These are phyloP conservation scores for Aspergillus amoenus DNA, from an alignment of 2,329 filamentous ascomycete species.

Conservation along the genomic window DNA sequence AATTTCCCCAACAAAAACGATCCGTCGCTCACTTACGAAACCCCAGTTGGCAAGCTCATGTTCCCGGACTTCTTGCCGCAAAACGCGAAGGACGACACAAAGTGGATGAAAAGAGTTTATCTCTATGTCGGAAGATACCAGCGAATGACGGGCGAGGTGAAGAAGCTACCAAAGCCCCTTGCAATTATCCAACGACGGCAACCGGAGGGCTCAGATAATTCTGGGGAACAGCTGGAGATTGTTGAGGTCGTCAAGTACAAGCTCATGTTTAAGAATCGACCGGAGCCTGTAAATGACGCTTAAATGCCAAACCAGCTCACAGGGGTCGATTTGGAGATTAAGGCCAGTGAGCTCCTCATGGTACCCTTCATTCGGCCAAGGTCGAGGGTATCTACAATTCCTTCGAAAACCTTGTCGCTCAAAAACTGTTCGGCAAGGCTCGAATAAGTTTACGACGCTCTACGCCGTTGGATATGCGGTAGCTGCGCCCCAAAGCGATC, in stretches of 20 bases:
- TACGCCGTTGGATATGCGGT: no score
- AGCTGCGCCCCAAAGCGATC: no score
- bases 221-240: constrained; percentile 63
- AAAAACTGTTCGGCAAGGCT: no score
- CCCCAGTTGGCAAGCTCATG: constrained; percentile 68
- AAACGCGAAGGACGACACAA: constrained; percentile 52
- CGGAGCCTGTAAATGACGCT: constrained; percentile 71
- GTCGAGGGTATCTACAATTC: neutral
- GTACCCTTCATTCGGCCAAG: neutral
- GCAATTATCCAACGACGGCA: constrained; percentile 69
- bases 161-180: constrained; percentile 75
- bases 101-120: constrained; percentile 89
- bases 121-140: constrained; percentile 88
- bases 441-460: no score
- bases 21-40: constrained; percentile 34
- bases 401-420: neutral
- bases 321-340: neutral
- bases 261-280: constrained; percentile 77
- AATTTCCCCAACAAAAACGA: constrained; percentile 11
- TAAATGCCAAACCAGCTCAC: constrained; percentile 16
- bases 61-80: constrained; percentile 72
- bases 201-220: constrained; percentile 15
- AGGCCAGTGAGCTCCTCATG: neutral
- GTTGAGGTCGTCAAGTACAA: constrained; percentile 86
- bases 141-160: constrained; percentile 83